Evolutionary conservation across 116 monocot species (phyloP).

Genomic region (Trichopus zeylanicus): DNA sequence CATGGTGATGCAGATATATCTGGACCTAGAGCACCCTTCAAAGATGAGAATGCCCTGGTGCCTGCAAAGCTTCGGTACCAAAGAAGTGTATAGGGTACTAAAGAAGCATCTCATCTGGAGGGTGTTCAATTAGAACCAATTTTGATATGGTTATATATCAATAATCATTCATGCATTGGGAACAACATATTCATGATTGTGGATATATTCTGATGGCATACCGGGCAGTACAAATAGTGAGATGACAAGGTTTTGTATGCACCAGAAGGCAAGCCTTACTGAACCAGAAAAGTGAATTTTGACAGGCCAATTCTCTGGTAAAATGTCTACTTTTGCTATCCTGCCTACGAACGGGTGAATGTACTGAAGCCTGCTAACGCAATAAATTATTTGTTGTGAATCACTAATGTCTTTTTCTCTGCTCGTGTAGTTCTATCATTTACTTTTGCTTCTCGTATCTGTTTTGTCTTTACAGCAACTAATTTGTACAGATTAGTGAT

Average conservation of each 20-base stretch:
- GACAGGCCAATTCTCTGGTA: no score
- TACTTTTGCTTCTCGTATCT: no score
- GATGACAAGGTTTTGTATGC: not conserved
- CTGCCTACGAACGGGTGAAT: not conserved
- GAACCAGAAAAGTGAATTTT: no score
- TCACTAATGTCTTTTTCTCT: not conserved
- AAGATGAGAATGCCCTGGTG: constrained; percentile 8
- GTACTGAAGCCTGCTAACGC: not conserved
- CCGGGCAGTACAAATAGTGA: not conserved
- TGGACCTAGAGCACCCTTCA: constrained; percentile 8
- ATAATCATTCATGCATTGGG: no score
- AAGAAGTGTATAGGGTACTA: constrained; percentile 11
- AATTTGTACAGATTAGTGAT: no score
- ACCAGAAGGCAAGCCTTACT: not conserved
- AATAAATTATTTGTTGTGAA: no score
- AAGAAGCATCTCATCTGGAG: not conserved
- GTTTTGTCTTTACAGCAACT: no score
- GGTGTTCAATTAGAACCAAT: not conserved
- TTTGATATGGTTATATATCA: constrained; percentile 1
- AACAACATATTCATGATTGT: not conserved
- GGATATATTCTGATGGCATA: not conserved
- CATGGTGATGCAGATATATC: constrained; percentile 1
- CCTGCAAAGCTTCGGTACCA: constrained; percentile 6
- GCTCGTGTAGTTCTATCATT: no score
- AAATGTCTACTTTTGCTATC: not conserved